Evolutionary conservation across 345 rosid genomes (phyloP), one percentile per base, ranked within the genome.

Genomic region (Rhizophora mangle): DNA sequence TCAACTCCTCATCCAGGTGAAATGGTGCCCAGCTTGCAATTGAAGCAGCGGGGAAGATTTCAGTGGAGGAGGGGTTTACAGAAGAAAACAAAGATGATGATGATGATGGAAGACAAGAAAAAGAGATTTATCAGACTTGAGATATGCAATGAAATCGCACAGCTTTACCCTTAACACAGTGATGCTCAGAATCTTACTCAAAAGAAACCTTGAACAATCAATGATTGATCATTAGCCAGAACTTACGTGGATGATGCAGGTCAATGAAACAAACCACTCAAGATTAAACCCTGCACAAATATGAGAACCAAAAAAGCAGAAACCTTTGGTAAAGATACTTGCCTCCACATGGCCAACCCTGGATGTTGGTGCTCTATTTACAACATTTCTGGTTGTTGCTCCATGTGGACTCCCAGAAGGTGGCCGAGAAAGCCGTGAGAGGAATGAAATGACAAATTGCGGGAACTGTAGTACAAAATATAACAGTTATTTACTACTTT

Each of bases 371-470:
- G 74, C 59, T 63, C 73, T 81, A 79, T 83, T 85, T 10, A 67
- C 56, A 39, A 74, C 75, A 75, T 75, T 85, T 82, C 98, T 85
- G 29, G 84, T 70, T 68, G 88, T 79, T 70, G 88, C 71, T 69
- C 85, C 84, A 70, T 87, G 78, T 22, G 82, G 79, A 73, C 84
- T 84, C 71, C 92, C 82, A 61, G 58, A 63, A 30, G 91, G 85
- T 24, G 90, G 93, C 84, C 86, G 80, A 67, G 92, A 84, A 73
- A 92, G 72, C 69, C 89, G 79, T 7, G 85, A 85, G 75, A 86
- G 84, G 76, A 95, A 88, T n/a, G 92, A 88, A 72, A 84, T 63
- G 60, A 90, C 16, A 57, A 86, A 83, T 81, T 84, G 87, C 0
- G 98, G 99, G 67, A 92, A 65, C 99, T 95, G 89, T 55, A 46